These are phyloP conservation scores for Dunaliella primolecta DNA, from an alignment of 139 green algal genomes.

Conservation along the genomic window DNA sequence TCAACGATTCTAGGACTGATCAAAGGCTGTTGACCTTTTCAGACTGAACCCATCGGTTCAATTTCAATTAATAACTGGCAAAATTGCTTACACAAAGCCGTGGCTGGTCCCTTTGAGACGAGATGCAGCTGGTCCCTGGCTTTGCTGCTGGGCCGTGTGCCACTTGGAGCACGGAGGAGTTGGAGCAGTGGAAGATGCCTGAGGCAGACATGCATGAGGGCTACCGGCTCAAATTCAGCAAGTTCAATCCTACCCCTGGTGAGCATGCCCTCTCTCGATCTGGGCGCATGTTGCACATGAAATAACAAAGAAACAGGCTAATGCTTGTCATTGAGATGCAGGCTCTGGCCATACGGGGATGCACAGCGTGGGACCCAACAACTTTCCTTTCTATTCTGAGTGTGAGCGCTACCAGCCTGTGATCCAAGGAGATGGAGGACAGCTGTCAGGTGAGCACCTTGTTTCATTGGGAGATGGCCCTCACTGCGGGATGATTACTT, in stretches of 20 bases:
- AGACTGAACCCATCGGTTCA: too few species aligned
- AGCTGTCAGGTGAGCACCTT: conserved; percentile 69
- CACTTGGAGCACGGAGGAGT: neutral
- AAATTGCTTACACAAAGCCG: too few species aligned
- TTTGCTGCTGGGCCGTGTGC: neutral
- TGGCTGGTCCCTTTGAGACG: too few species aligned
- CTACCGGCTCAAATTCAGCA: conserved; percentile 39
- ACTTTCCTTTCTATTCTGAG: conserved; percentile 86
- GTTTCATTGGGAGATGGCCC: too few species aligned
- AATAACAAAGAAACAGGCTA: too few species aligned
- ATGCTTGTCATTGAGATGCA: too few species aligned
- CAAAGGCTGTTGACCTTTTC: too few species aligned
- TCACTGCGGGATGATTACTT: too few species aligned
- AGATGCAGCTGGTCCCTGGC: neutral
- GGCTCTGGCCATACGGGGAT: conserved; percentile 79
- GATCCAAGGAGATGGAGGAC: conserved; percentile 80
- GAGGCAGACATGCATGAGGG: neutral
- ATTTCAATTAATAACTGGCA: too few species aligned
- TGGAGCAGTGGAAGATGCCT: neutral
- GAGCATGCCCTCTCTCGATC: too few species aligned
- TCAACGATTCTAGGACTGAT: too few species aligned
- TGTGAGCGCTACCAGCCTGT: conserved; percentile 79
- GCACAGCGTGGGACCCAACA: conserved; percentile 78
- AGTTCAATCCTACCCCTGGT: conserved; percentile 79
- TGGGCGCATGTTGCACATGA: too few species aligned